Base-by-base conservation (phyloP, 805 yeast genomes). In the Saccharomycopsis vini region DNA sequence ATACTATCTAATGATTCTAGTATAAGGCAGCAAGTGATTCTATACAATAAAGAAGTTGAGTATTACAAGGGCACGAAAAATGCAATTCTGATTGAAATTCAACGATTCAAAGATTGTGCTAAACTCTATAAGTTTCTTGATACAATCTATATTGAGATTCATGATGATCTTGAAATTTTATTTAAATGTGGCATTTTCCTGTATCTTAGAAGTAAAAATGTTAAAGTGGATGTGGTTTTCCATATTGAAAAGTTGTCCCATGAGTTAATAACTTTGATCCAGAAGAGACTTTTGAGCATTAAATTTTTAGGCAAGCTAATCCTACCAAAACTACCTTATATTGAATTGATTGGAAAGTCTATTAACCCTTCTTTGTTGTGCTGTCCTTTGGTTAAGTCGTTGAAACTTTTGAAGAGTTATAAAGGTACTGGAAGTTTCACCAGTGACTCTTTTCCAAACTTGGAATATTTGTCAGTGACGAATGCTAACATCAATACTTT, bases 391-490 rank as follows among this genome's bases (percentile, higher is more conserved):
- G 32, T 37, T 10, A 23, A 10, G 5, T 7, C 13, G 12, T 10
- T 37, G 12, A 6, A 15, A 13, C 40, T 23, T 9, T 9, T 5
- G n/a, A 22, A 37, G 7, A n/a, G 13, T n/a, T 37, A 21, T 23
- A 21, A 15, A 37, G 40, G 40, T 13, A n/a, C 31, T 12, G 40
- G 40, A 10, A 13, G 12, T 13, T 37, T 37, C 19, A 22, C 40
- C 5, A 37, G 31, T 22, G 32, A 9, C 9, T 22, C 31, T 13
- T 37, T 37, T 3, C 40, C 40, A 12, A 15, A 13, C 7, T 37
- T 37, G 18, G 32, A 23, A 12, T 12, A 5, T 20, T 20, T 37
- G 6, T 9, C 16, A 9, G n/a, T 37, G 5, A 13, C 6, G 9
- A 13, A 37, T 16, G n/a, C 31, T 12, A 13, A 9, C 12, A 21